Evolutionary conservation across 2,329 filamentous ascomycete genomes (phyloP).

Genomic region (Xylaria sp.): DNA sequence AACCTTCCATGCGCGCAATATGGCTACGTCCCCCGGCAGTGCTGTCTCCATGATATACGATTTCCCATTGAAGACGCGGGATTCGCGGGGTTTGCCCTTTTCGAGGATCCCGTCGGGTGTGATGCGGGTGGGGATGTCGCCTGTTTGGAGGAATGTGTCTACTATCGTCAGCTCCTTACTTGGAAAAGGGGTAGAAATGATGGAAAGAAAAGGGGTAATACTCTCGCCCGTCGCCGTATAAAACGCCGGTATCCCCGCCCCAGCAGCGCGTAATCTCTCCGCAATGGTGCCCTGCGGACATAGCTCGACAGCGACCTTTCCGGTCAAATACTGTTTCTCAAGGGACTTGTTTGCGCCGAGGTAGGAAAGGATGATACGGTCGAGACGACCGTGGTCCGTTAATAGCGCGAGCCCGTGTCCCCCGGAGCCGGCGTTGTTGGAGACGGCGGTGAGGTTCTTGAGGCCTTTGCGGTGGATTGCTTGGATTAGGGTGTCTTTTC

Average conservation of each 20-base stretch:
- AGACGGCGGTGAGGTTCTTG: slow-evolving; percentile 66
- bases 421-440: slow-evolving; percentile 72
- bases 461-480: slow-evolving; percentile 57
- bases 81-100: slow-evolving; percentile 61
- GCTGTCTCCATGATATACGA: slow-evolving; percentile 73
- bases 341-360: slow-evolving; percentile 72
- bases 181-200: background rate
- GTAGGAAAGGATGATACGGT: slow-evolving; percentile 68
- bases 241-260: slow-evolving; percentile 74
- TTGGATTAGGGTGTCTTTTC: slow-evolving; percentile 62
- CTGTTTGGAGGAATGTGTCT: slow-evolving; percentile 62
- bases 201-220: slow-evolving; percentile 33
- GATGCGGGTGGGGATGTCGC: slow-evolving; percentile 61
- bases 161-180: too few species aligned
- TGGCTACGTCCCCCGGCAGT: slow-evolving; percentile 69
- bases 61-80: slow-evolving; percentile 66
- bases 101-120: slow-evolving; percentile 56
- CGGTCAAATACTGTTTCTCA: slow-evolving; percentile 68
- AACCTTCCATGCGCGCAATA: slow-evolving; percentile 69
- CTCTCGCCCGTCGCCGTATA: slow-evolving; percentile 70
- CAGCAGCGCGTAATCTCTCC: slow-evolving; percentile 66
- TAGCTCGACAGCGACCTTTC: slow-evolving; percentile 69
- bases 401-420: slow-evolving; percentile 64
- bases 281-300: slow-evolving; percentile 72
- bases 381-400: slow-evolving; percentile 63